Evolutionary conservation across 108 stramenopile genomes (phyloP), one percentile per base, ranked within the genome.

Genomic region (Nitzschia inconspicua): DNA sequence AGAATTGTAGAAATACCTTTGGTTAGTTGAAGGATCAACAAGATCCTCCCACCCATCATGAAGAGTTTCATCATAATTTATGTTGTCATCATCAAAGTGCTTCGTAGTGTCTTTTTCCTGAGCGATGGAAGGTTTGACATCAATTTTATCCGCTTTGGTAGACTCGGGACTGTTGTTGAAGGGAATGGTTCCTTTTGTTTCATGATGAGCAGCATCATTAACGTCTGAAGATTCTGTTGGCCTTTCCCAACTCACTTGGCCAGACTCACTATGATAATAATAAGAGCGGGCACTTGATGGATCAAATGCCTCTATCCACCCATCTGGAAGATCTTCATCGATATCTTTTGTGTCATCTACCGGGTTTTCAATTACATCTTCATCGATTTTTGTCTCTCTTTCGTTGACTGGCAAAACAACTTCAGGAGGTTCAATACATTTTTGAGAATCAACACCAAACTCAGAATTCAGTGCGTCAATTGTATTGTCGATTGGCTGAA

Each of bases 231-330:
- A n/a, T n/a, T n/a, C 60, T 3, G 24, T 0, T 1, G 86, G 86
- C 23, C 47, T 47, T 32, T 83, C 82, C 88, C 84, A 89, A 0
- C 73, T 63, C 4, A 84, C 80, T 25, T 44, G 57, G 7, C 51
- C 46, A 2, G 61, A 61, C 1, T 36, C 30, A 22, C 60, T 55
- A 42, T 85, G 80, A 57, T 64, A 84, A 50, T 67, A 85, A 50
- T 81, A 86, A 34, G 46, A 23, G 6, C 50, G 37, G 0, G 82
- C 83, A 26, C 77, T 70, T 5, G 63, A 59, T 48, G 72, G 68
- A 51, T 85, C 83, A 1, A 75, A 25, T 23, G 47, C 65, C 52
- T 86, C 68, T 22, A 49, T 24, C 89, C 83, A 85, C n/a, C 75
- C 79, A n/a, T 24, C 36, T 13, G 83, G 79, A 32, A 77, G 26